Evolutionary conservation across 2,329 filamentous ascomycete genomes (phyloP).

Genomic region (Colletotrichum kahawae): DNA sequence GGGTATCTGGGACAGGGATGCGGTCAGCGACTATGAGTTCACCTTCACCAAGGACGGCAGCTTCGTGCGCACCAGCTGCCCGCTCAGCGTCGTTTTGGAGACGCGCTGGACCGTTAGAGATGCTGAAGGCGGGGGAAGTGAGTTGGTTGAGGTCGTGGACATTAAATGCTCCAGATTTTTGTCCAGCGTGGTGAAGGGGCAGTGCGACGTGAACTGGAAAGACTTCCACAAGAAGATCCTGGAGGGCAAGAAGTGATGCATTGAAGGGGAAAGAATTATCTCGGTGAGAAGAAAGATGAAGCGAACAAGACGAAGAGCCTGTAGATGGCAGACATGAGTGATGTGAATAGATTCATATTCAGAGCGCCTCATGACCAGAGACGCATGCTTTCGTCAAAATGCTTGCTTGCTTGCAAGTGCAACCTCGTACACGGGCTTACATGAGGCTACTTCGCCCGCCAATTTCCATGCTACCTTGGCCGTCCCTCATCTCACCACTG

Average conservation of each 20-base stretch:
- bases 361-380: neutral
- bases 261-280: neutral
- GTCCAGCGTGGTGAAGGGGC: slow-evolving; percentile 51
- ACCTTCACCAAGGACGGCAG: slow-evolving; percentile 53
- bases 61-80: slow-evolving; percentile 56
- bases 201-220: slow-evolving; percentile 56
- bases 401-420: neutral
- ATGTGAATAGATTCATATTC: neutral
- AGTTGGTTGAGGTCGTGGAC: slow-evolving; percentile 54
- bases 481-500: slow-evolving; percentile 94
- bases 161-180: slow-evolving; percentile 57
- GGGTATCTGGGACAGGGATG: slow-evolving; percentile 59
- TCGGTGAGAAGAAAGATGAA: neutral
- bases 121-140: slow-evolving; percentile 31
- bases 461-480: slow-evolving; percentile 89
- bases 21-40: slow-evolving; percentile 60
- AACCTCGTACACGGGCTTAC: slow-evolving; percentile 51
- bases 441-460: slow-evolving; percentile 93
- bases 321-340: neutral
- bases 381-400: neutral
- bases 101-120: slow-evolving; percentile 51
- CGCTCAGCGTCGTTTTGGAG: slow-evolving; percentile 58
- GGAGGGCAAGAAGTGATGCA: slow-evolving; percentile 2
- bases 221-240: slow-evolving; percentile 56
- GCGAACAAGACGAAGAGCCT: neutral